Conservation (phyloP, 441 rosid species). For the Brassica hybrid region DNA sequence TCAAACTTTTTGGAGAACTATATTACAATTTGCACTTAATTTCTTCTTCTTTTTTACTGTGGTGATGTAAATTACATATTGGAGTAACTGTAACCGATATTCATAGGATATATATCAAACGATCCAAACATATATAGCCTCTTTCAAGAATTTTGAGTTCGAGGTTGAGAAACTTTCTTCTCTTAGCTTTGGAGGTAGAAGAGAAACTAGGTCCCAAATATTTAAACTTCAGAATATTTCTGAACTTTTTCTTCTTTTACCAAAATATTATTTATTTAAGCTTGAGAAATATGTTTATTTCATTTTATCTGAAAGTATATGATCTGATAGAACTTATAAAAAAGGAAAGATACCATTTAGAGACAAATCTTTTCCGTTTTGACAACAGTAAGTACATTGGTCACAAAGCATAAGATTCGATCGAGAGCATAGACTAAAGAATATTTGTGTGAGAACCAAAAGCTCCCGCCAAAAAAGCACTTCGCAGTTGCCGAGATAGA, state of each 20-base stretch:
- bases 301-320: neutral
- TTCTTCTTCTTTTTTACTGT: neutral
- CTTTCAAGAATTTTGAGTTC: neutral
- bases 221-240: neutral
- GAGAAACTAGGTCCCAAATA: neutral
- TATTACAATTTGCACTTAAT: neutral
- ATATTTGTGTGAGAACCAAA: slow-evolving; percentile 14
- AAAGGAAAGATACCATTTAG: neutral
- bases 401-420: slow-evolving; percentile 11
- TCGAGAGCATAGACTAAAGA: slow-evolving; percentile 22
- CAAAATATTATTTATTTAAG: neutral
- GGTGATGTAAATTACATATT: neutral
- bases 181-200: neutral
- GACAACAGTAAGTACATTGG: slow-evolving; percentile 1
- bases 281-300: neutral
- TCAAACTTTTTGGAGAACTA: neutral
- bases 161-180: neutral
- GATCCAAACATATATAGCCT: neutral
- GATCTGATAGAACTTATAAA: neutral
- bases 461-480: slow-evolving; percentile 26
- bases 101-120: neutral
- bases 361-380: neutral
- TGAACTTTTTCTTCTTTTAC: neutral
- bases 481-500: slow-evolving; percentile 13
- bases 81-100: slow-evolving; percentile 13